Conservation (phyloP, 75 land plant genomes). For the Sequoia sempervirens region DNA sequence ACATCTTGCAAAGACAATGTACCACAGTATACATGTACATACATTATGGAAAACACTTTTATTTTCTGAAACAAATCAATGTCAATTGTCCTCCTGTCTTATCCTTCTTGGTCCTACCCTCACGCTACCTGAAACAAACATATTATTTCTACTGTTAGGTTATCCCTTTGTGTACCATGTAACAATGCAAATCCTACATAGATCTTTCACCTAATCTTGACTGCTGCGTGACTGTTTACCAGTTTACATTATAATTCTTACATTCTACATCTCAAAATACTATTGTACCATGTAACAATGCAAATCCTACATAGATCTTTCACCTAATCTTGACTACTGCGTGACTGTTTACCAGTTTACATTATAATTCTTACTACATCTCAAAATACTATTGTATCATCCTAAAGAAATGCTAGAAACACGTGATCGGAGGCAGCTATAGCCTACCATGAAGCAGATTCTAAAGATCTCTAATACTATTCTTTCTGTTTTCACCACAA, state of each 20-base stretch:
- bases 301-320: neutral
- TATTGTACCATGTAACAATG: neutral
- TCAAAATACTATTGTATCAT: neutral
- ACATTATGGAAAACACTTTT: neutral
- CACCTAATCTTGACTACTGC: neutral
- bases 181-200: neutral
- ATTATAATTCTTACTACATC: neutral
- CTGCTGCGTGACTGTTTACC: neutral
- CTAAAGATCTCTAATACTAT: neutral
- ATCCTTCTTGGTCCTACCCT: neutral
- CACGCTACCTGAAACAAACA: neutral
- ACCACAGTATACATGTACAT: neutral
- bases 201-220: neutral
- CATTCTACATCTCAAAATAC: neutral
- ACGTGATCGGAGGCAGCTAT: neutral
- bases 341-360: neutral
- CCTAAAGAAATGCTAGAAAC: neutral
- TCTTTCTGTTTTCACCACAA: neutral
- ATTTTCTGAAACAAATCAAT: neutral
- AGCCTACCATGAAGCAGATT: neutral
- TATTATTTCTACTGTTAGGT: neutral
- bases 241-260: neutral
- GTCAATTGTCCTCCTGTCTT: neutral
- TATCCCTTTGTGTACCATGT: neutral
- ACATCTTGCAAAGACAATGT: neutral